Evolutionary conservation across 768 basidiomycete genomes (phyloP).

Genomic region (Podaxis carcinomalis): DNA sequence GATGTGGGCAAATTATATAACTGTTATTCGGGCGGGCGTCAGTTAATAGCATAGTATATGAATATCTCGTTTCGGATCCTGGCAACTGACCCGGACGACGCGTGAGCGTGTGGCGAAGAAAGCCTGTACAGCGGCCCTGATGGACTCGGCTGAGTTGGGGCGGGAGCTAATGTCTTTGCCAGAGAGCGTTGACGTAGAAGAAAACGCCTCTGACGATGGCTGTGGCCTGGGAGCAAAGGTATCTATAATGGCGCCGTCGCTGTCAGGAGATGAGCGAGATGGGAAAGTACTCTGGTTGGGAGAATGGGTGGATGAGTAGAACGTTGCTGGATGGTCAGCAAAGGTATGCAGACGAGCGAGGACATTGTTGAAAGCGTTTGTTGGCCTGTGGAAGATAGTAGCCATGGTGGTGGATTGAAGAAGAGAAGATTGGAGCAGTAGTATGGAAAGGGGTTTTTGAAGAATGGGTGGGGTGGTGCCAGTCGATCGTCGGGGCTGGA

Average conservation of each 20-base stretch:
- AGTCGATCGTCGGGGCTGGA: conserved; percentile 6
- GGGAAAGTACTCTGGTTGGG: conserved; percentile 1
- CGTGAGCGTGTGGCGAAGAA: conserved; percentile 51
- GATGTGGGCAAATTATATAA: conserved; percentile 34
- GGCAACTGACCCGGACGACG: conserved; percentile 46
- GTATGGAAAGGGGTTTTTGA: conserved; percentile 16
- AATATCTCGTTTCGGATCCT: not conserved
- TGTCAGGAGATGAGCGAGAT: conserved; percentile 9
- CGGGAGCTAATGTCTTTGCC: conserved; percentile 21
- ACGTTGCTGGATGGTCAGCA: conserved; percentile 11
- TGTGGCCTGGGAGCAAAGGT: conserved; percentile 25
- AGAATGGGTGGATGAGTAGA: not conserved
- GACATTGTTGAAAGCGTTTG: conserved; percentile 13
- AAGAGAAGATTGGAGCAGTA: conserved; percentile 9
- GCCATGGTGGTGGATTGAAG: conserved; percentile 17
- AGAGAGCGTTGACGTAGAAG: conserved; percentile 23
- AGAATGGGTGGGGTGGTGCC: not conserved
- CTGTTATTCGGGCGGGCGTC: conserved; percentile 18
- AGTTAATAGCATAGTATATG: conserved; percentile 6
- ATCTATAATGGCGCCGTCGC: conserved; percentile 15
- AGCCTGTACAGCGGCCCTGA: conserved; percentile 25
- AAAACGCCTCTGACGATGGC: conserved; percentile 16
- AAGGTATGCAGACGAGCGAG: conserved; percentile 17
- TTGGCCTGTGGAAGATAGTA: conserved; percentile 2
- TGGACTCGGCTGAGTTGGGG: conserved; percentile 8